Base-by-base conservation (phyloP, 192 early-diverging fungal species). In the Backusella westeae region DNA sequence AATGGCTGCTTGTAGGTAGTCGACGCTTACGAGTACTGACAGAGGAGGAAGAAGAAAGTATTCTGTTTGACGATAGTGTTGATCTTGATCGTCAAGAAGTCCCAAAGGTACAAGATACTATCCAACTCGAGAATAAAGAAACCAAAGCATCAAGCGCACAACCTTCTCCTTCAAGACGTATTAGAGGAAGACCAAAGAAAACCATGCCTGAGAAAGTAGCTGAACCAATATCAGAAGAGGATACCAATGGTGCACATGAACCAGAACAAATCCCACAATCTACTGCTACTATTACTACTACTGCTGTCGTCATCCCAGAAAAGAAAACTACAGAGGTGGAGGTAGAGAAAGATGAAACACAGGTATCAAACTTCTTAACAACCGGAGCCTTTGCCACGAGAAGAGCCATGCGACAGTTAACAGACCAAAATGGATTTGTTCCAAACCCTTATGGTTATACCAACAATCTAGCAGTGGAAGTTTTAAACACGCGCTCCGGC, bases 1-100 rank as follows among this genome's bases (percentile, higher is more conserved):
- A 90, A 69, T 90, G 89, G 89, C 66, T 90, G 6, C 56, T 73
- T 8, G 78, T 82, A 15, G 87, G 83, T 29, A 88, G 87, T 79
- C 74, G 80, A 29, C 74, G 87, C 21, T 35, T 90, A 42, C 63
- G 78, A 42, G 15, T 81, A 14, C 7, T 81, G 26, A 67, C 78
- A 3, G 68, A 78, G 9, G 78, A 82, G 4, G 88, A 86, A 72
- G 78, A 75, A 14, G 70, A 71, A 44, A 23, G 39, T 17, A 71
- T 71, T 71, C 21, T 71, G 21, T 71, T 71, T 71, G 35, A 69
- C 1, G 17, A 15, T 3, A 23, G 42, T 71, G 17, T 71, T 7
- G 42, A 71, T 49, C 29, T 71, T 32, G 39, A 23, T 34, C 26
- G 41, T 14, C 42, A 71, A 17, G 70, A 71, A 41, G 42, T 49